Evolutionary conservation across 2,329 filamentous ascomycete species (phyloP).

Genomic region (Aureobasidium sp.): DNA sequence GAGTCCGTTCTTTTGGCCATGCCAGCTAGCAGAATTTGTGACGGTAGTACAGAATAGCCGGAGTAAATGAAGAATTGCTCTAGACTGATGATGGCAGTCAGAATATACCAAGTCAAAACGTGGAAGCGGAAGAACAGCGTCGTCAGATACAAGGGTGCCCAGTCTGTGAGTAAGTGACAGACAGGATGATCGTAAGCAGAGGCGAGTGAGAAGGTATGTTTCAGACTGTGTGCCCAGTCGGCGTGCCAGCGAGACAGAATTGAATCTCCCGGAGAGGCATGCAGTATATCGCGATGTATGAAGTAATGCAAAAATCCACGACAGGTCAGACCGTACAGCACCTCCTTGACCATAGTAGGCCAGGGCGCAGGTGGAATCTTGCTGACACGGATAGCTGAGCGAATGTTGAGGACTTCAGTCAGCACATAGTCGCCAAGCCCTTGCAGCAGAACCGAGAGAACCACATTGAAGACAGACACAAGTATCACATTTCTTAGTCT

Average conservation of each 20-base stretch:
- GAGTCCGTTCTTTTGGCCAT: slow-evolving; percentile 52
- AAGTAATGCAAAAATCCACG: slow-evolving; percentile 64
- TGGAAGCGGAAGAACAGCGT: slow-evolving; percentile 61
- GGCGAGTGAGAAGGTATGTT: slow-evolving; percentile 54
- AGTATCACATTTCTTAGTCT: slow-evolving; percentile 44
- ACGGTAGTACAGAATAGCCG: slow-evolving; percentile 58
- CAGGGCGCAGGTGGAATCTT: slow-evolving; percentile 57
- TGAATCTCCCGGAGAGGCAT: slow-evolving; percentile 36
- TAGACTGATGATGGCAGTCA: slow-evolving; percentile 55
- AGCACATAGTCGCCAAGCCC: slow-evolving; percentile 48
- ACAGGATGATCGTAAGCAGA: slow-evolving; percentile 63
- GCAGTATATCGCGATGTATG: slow-evolving; percentile 66
- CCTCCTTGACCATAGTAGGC: slow-evolving; percentile 47
- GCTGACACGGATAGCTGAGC: slow-evolving; percentile 52
- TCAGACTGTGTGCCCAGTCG: slow-evolving; percentile 52
- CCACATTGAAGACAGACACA: slow-evolving; percentile 51
- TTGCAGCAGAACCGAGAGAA: slow-evolving; percentile 49
- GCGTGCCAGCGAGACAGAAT: slow-evolving; percentile 37
- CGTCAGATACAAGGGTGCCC: slow-evolving; percentile 60
- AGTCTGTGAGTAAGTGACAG: slow-evolving; percentile 55
- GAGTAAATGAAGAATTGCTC: slow-evolving; percentile 63
- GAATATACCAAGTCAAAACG: slow-evolving; percentile 63
- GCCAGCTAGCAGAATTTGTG: slow-evolving; percentile 50
- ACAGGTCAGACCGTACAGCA: slow-evolving; percentile 47
- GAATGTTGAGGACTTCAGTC: slow-evolving; percentile 46